Evolutionary conservation across 2,329 filamentous ascomycete genomes (phyloP), one percentile per base, ranked within the genome.

Genomic region (Colletotrichum karsti): DNA sequence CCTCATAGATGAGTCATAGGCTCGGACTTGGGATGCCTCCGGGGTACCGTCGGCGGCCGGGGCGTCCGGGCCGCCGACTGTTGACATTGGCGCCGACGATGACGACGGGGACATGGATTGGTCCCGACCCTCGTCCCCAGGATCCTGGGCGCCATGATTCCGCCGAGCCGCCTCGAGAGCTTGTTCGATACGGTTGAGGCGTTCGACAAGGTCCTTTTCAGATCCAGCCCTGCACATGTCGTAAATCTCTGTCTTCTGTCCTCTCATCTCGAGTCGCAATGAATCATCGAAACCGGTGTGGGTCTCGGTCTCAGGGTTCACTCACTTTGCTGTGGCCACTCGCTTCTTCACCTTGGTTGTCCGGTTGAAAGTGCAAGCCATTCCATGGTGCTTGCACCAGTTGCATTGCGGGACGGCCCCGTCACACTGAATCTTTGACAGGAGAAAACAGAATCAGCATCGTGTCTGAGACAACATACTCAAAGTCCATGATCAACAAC

Each of bases 341-440:
- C 65, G 37, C 35, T 70, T 66, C 66, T 65, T 66, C 41, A 61
- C 50, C 41, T 69, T 62, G 37, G 67, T 54, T 24, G 59, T 62
- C 33, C 69, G 37, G 46, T 62, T 77, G 71, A 85, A 86, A 7
- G 82, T 85, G 73, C 85, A 87, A 18, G 78, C 72, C 20, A 83
- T 76, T 60, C 78, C 74, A 69, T 85, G 84, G 72, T 85, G 82
- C 55, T 76, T 78, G 71, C 84, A 86, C 83, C 84, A 86, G 72
- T 86, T 82, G 74, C 84, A 86, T 54, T 79, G 76, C 4, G 81
- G 80, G 9, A 77, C 67, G 15, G 77, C 77, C 3, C 77, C 77
- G 71, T 84, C 84, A 69, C 85, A 87, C 77, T 86, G 84, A 67
- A 87, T 87, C 83, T 85, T n/a, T 59, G 15, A 22, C 24, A 63